These are phyloP conservation scores for Solanum chilense DNA, from an alignment of 257 asterid genomes.

Conservation along the genomic window DNA sequence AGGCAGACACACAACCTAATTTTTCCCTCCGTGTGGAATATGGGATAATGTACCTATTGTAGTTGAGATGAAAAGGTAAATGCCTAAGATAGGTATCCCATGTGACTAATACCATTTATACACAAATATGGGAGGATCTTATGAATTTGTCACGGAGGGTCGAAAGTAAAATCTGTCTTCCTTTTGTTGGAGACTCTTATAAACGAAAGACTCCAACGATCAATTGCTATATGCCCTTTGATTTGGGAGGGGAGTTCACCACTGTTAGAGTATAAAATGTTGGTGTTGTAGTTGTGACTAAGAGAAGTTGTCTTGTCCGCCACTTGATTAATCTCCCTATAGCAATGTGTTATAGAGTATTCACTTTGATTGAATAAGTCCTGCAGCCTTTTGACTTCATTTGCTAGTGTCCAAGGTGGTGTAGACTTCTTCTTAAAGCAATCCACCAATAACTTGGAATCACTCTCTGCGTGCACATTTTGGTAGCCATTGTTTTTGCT, in stretches of 20 bases:
- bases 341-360: background rate
- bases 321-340: no score
- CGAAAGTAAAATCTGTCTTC: no score
- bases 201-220: no score
- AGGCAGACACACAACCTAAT: background rate
- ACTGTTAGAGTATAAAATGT: background rate
- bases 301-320: background rate
- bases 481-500: background rate
- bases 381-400: background rate
- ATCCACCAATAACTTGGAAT: background rate
- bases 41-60: background rate
- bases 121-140: background rate
- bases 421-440: no score
- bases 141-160: background rate
- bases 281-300: background rate
- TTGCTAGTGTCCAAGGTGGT: background rate
- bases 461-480: background rate
- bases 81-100: background rate
- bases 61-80: background rate
- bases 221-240: background rate
- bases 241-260: background rate
- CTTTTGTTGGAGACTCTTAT: background rate
- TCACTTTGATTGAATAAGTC: no score
- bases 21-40: background rate
- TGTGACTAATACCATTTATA: no score